Base-by-base conservation (phyloP, 768 basidiomycete genomes). In the Serpula lacrymans region DNA sequence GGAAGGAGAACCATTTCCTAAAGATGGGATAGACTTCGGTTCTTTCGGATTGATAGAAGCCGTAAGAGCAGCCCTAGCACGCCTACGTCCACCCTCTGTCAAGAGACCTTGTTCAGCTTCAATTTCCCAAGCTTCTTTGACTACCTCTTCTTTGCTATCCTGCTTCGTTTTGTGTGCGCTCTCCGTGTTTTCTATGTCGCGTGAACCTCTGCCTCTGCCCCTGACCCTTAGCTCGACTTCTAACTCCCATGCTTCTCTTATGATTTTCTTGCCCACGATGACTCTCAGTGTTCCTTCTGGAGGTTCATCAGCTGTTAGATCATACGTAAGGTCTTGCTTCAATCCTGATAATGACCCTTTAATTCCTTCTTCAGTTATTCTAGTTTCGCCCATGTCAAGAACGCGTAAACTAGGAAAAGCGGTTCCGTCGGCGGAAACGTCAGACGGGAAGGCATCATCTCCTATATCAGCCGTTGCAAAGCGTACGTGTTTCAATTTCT, bases 171-270 rank as follows among this genome's bases (percentile, higher is more conserved):
- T n/a, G 21, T 23, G 18, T 29, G 45, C 24, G 17, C 27, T 33
- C 21, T 28, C 36, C 9, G 39, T 42, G 12, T 31, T n/a, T 27
- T 30, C 42, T 28, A 27, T 9, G 26, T 33, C 21, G 28, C 10
- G 33, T 9, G 13, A 23, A 54, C 49, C 33, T 21, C 58, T 64
- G 31, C 49, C 58, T 25, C 69, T 69, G n/a, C 57, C 58, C 41
- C 71, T 75, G 3, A 66, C 51, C 33, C 73, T 69, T 35, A 69
- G 64, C 52, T 91, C 88, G 13, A 78, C 66, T 54, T 87, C 87
- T 10, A 91, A 47, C 55, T 91, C 89, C 88, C 88, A 90, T 23
- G 75, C 60, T 59, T 91, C 88, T 54, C 79, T 80, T 42, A 84
- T 52, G 18, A 87, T 65, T 48, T 71, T 72, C 64, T 87, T 88